Evolutionary conservation across 345 rosid species (phyloP).

Genomic region (Salix brachista): DNA sequence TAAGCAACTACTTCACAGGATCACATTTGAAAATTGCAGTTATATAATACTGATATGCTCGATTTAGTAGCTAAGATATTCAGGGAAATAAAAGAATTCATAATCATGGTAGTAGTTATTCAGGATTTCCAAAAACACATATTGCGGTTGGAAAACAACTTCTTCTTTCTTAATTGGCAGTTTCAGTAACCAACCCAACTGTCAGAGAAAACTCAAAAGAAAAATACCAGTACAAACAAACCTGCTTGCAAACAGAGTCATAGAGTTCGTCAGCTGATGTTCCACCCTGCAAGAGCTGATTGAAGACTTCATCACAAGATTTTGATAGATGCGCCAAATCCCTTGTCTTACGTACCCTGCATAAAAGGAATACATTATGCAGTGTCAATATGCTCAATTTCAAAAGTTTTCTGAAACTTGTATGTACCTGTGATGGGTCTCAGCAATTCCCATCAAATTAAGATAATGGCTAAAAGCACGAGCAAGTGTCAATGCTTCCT

Average conservation of each 20-base stretch:
- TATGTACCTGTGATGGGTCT: conserved; percentile 82
- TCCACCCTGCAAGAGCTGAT: conserved; percentile 74
- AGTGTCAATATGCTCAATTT: not conserved
- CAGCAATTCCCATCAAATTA: conserved; percentile 89
- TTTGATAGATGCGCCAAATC: conserved; percentile 53
- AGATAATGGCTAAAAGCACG: conserved; percentile 95
- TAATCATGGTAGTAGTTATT: not conserved
- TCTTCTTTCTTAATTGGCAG: not conserved
- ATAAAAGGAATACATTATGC: conserved; percentile 11
- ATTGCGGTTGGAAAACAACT: not conserved
- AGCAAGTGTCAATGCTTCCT: conserved; percentile 80
- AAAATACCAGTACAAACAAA: conserved; percentile 15
- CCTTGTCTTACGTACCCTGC: conserved; percentile 72
- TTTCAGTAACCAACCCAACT: not conserved
- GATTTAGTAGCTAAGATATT: not conserved
- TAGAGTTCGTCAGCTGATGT: conserved; percentile 74
- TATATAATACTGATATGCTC: not conserved
- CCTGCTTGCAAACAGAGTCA: conserved; percentile 86
- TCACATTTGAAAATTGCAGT: not conserved
- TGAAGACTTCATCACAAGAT: conserved; percentile 92
- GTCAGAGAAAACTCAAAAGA: not conserved
- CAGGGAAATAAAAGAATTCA: not conserved
- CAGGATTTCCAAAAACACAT: not conserved
- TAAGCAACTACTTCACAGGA: not conserved
- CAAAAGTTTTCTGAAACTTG: not conserved